These are phyloP conservation scores for Monosporascus sp. DNA, from an alignment of 2,329 filamentous ascomycete species.

Conservation along the genomic window DNA sequence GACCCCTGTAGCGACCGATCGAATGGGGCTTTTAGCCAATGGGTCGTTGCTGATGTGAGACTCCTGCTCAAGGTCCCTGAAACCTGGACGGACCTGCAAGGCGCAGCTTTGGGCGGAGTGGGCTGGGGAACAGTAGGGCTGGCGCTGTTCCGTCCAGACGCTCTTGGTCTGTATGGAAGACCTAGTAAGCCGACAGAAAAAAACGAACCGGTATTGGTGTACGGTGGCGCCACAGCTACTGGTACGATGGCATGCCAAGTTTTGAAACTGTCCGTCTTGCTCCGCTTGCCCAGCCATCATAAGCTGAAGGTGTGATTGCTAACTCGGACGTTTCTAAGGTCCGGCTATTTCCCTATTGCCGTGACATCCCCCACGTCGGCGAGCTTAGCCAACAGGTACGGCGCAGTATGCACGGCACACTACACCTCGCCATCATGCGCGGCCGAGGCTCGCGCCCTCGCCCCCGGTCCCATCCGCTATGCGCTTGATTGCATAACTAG, in stretches of 20 bases:
- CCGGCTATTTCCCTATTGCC: slow-evolving; percentile 10
- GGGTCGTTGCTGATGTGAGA: slow-evolving; percentile 1
- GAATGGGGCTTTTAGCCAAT: slow-evolving; percentile 10
- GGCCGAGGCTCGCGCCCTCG: too few relatives aligned
- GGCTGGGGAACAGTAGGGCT: slow-evolving; percentile 19
- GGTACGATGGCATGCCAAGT: slow-evolving; percentile 25
- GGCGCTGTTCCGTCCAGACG: slow-evolving; percentile 6
- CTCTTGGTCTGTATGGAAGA: slow-evolving; percentile 4
- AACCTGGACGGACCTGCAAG: slow-evolving; percentile 13
- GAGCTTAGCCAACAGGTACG: too few relatives aligned
- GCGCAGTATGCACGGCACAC: too few relatives aligned
- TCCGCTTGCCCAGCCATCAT: slow-evolving; percentile 6
- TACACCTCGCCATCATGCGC: too few relatives aligned
- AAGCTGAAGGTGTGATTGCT: slow-evolving; percentile 6
- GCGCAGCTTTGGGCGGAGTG: slow-evolving; percentile 17
- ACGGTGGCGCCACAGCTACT: slow-evolving; percentile 23
- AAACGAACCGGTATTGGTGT: slow-evolving; percentile 20
- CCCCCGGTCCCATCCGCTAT: too few relatives aligned
- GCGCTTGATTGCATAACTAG: too few relatives aligned
- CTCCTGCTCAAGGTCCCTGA: slow-evolving; percentile 14
- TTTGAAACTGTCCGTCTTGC: slow-evolving; percentile 16
- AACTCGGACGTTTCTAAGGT: slow-evolving; percentile 3
- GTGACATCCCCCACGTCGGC: background rate
- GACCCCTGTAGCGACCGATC: background rate
- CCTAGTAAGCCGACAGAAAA: slow-evolving; percentile 2